Percentiles rank a stretch among this genome's conserved stretches.
phyloP scores from a whole-genome alignment of 2,329 filamentous ascomycete species.

The Aspergillus niger region DNA sequence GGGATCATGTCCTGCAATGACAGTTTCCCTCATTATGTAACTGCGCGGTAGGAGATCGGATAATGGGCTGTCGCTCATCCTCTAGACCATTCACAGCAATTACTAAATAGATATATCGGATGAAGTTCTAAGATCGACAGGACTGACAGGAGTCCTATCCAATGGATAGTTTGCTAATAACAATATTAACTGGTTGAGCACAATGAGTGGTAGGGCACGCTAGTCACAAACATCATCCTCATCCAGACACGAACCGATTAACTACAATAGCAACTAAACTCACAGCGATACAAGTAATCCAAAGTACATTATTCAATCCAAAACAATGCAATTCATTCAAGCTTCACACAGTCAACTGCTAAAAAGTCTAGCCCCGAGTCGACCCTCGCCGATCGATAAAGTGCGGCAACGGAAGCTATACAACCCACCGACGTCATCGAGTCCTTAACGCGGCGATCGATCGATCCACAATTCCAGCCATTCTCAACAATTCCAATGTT shows the following conservation, averaged over 20 bases:
- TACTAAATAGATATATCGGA: too few species aligned
- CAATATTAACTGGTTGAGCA: neutral
- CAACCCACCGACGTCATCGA: neutral
- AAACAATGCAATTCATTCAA: too few species aligned
- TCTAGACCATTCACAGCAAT: too few species aligned
- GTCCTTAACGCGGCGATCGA: constrained; percentile 5
- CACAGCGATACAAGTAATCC: too few species aligned
- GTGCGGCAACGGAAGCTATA: neutral
- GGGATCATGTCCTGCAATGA: neutral
- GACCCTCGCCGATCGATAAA: neutral
- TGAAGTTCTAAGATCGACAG: too few species aligned
- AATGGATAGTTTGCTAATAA: too few species aligned
- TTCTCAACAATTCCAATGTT: neutral
- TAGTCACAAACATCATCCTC: neutral
- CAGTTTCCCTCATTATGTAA: too few species aligned
- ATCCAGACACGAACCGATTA: neutral
- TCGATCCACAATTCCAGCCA: constrained; percentile 1
- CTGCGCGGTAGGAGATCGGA: too few species aligned
- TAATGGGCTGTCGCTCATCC: too few species aligned
- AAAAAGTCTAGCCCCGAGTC: neutral
- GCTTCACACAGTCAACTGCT: neutral
- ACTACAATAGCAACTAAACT: neutral
- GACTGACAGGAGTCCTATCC: too few species aligned
- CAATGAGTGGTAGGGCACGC: neutral
- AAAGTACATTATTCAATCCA: too few species aligned